A percentile compares a stretch with the other conserved stretches of the same genome.
Conservation (phyloP, 306 rosid species). For the Vachellia collinsii region DNA sequence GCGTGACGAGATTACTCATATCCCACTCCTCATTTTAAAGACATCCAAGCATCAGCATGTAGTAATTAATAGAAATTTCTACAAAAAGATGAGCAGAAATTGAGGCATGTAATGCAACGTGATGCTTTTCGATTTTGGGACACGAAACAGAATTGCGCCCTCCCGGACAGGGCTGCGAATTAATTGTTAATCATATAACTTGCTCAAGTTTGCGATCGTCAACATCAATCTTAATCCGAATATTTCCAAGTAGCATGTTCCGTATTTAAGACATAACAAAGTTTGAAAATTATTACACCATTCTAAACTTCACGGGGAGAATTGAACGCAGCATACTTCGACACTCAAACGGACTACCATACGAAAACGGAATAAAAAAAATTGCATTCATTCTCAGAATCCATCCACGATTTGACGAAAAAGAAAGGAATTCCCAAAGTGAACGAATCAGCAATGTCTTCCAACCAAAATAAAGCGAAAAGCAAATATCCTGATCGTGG, state of each 20-base stretch:
- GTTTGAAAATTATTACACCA: neutral
- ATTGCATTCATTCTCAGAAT: neutral
- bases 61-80: constrained; percentile 1
- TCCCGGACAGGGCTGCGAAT: neutral
- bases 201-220: constrained; percentile 15
- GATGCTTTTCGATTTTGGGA: neutral
- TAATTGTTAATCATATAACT: neutral
- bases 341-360: neutral
- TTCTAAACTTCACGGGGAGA: neutral
- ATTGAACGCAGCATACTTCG: neutral
- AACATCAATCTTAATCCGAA: neutral
- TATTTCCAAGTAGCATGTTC: constrained; percentile 1
- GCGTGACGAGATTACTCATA: constrained; percentile 73
- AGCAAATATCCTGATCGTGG: constrained; percentile 7
- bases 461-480: neutral
- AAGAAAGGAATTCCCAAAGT: neutral
- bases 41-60: constrained; percentile 37
- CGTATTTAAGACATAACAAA: neutral
- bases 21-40: constrained; percentile 51
- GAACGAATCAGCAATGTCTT: neutral
- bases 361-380: neutral
- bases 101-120: neutral
- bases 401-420: neutral
- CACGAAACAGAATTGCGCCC: neutral
- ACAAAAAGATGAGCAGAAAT: constrained; percentile 6